Conservation (phyloP, 2,329 filamentous ascomycete species). For the Neurospora sp. region DNA sequence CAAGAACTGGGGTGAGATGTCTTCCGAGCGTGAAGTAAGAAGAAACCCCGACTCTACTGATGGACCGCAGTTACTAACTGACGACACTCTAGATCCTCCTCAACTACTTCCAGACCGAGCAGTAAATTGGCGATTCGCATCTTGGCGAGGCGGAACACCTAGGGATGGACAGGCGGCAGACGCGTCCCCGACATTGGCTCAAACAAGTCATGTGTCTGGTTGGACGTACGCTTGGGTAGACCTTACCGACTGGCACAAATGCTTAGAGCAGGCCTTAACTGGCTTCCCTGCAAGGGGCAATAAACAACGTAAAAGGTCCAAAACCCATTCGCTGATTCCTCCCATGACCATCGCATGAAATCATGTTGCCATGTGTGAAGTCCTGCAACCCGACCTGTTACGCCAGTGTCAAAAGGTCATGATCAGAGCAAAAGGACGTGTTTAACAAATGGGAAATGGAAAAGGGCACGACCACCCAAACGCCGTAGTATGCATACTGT, state of each 20-base stretch:
- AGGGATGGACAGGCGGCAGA: slow-evolving; percentile 23
- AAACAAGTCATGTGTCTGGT: slow-evolving; percentile 19
- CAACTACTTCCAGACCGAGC: slow-evolving; percentile 99
- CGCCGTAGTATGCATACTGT: background rate
- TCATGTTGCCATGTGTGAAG: background rate
- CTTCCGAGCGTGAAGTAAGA: slow-evolving; percentile 63
- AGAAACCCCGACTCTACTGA: background rate
- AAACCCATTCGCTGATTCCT: background rate
- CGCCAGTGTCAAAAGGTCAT: background rate
- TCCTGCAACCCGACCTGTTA: slow-evolving; percentile 15
- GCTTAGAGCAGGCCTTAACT: slow-evolving; percentile 21
- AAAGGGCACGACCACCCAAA: background rate
- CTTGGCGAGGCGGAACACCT: slow-evolving; percentile 19
- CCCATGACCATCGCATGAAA: background rate
- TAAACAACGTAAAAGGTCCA: background rate
- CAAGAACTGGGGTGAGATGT: slow-evolving; percentile 99
- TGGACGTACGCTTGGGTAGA: slow-evolving; percentile 33
- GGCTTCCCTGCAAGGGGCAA: background rate
- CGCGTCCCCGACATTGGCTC: background rate
- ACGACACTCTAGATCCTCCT: slow-evolving; percentile 67
- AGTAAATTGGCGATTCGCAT: slow-evolving; percentile 34
- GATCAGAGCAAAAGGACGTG: background rate
- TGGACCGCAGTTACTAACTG: background rate
- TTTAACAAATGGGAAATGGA: background rate
- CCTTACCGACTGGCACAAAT: slow-evolving; percentile 34